Conservation (phyloP, 495 filamentous ascomycete species). For the Bacidia gigantensis region DNA sequence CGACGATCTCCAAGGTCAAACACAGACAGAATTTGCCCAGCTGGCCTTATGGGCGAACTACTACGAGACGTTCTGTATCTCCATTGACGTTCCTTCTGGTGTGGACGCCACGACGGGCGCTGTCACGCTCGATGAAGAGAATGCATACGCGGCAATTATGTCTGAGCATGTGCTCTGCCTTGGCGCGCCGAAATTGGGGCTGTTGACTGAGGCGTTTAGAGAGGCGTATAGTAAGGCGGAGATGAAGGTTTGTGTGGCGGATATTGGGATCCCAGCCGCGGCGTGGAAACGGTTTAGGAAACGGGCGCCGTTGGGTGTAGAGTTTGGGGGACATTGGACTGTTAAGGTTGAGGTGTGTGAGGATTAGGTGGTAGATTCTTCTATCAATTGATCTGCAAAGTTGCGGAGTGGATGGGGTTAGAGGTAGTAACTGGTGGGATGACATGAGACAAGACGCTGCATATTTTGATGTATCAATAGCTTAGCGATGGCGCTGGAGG, state of each 20-base stretch:
- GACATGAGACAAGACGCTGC: too few relatives aligned
- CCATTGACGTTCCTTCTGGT: conserved; percentile 78
- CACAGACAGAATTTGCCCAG: conserved; percentile 69
- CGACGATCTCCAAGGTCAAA: conserved; percentile 66
- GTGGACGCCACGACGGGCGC: conserved; percentile 62
- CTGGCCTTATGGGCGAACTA: conserved; percentile 80
- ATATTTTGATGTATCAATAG: background rate
- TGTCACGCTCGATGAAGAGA: background rate
- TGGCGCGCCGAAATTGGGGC: conserved; percentile 69
- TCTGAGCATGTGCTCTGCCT: conserved; percentile 64
- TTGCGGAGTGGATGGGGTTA: too few relatives aligned
- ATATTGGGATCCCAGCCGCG: conserved; percentile 68
- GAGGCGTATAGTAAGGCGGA: conserved; percentile 36
- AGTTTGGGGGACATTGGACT: conserved; percentile 78
- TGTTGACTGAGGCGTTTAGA: conserved; percentile 53
- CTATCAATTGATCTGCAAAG: too few relatives aligned
- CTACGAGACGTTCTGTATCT: conserved; percentile 52
- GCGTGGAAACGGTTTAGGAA: conserved; percentile 82
- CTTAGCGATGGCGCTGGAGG: background rate
- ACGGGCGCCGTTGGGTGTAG: conserved; percentile 55
- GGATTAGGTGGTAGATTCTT: too few relatives aligned
- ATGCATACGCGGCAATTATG: conserved; percentile 20
- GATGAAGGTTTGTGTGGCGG: conserved; percentile 39
- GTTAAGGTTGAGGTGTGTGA: conserved; percentile 32
- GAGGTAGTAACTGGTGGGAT: too few relatives aligned